phyloP scores from a whole-genome alignment of 1,284 basidiomycete species.

The Irpex rosettiformis region DNA sequence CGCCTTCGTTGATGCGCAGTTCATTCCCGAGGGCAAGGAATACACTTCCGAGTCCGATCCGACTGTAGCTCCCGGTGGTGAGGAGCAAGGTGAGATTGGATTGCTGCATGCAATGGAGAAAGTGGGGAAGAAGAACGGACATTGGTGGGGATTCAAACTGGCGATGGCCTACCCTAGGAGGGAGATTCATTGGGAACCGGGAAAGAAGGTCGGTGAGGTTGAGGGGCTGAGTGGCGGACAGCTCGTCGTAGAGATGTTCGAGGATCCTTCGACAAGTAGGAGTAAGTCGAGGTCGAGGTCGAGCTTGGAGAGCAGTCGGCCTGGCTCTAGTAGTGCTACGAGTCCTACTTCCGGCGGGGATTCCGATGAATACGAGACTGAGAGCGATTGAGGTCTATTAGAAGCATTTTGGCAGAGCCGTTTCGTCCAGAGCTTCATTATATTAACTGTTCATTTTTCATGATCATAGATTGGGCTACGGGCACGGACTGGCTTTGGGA shows the following conservation, averaged over 20 bases:
- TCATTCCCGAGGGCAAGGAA: conserved; percentile 31
- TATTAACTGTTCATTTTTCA: background rate
- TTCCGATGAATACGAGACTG: conserved; percentile 61
- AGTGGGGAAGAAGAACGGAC: conserved; percentile 29
- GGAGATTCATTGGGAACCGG: conserved; percentile 52
- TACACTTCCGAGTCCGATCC: conserved; percentile 41
- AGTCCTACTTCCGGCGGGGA: conserved; percentile 14
- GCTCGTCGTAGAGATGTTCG: conserved; percentile 64
- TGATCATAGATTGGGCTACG: too few relatives aligned
- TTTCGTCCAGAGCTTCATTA: background rate
- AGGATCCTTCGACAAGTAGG: conserved; percentile 16
- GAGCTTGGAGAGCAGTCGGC: conserved; percentile 11
- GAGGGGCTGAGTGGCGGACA: conserved; percentile 62
- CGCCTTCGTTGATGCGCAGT: conserved; percentile 60
- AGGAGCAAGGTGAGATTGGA: conserved; percentile 31
- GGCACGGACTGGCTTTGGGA: too few relatives aligned
- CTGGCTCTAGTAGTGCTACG: background rate
- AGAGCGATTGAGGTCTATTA: conserved; percentile 47
- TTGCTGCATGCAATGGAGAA: conserved; percentile 39
- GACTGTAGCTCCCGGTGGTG: conserved; percentile 33
- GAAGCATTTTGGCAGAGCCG: background rate
- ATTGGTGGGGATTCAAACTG: conserved; percentile 74
- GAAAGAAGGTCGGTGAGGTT: conserved; percentile 44
- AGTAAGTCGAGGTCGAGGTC: conserved; percentile 23
- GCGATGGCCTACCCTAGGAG: conserved; percentile 67